These are phyloP conservation scores for Parasitella parasitica DNA, from an alignment of 371 early-diverging fungal genomes.

Conservation along the genomic window DNA sequence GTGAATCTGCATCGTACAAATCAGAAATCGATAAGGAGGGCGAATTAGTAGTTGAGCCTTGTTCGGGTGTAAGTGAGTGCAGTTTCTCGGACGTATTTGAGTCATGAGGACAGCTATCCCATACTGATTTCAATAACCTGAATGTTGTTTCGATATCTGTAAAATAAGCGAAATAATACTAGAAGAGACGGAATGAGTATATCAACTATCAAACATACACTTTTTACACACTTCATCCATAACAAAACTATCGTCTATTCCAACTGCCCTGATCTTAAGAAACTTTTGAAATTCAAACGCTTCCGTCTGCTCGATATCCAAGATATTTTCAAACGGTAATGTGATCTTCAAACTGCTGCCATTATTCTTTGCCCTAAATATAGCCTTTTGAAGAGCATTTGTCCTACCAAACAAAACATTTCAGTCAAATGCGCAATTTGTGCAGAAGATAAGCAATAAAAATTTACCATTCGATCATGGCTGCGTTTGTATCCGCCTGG, in stretches of 20 bases:
- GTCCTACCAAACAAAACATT: slow-evolving; percentile 40
- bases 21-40: slow-evolving; percentile 43
- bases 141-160: slow-evolving; percentile 49
- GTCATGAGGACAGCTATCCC: slow-evolving; percentile 20
- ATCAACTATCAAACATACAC: background rate
- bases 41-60: slow-evolving; percentile 21
- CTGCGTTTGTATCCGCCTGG: slow-evolving; percentile 55
- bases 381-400: slow-evolving; percentile 60
- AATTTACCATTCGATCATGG: slow-evolving; percentile 55
- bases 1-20: slow-evolving; percentile 31
- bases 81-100: background rate
- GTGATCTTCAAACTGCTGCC: slow-evolving; percentile 66
- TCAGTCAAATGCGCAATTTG: background rate
- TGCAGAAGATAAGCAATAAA: background rate
- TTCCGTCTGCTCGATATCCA: slow-evolving; percentile 60
- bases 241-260: slow-evolving; percentile 58
- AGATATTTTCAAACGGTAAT: slow-evolving; percentile 56
- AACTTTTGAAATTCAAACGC: slow-evolving; percentile 62
- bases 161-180: slow-evolving; percentile 77
- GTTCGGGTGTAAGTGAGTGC: background rate
- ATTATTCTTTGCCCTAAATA: slow-evolving; percentile 63
- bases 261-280: slow-evolving; percentile 61
- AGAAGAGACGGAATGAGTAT: background rate
- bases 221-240: slow-evolving; percentile 58
- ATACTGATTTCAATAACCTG: slow-evolving; percentile 26